Base-by-base conservation (phyloP, 1,284 basidiomycete species). In the Ustilago hordei region DNA sequence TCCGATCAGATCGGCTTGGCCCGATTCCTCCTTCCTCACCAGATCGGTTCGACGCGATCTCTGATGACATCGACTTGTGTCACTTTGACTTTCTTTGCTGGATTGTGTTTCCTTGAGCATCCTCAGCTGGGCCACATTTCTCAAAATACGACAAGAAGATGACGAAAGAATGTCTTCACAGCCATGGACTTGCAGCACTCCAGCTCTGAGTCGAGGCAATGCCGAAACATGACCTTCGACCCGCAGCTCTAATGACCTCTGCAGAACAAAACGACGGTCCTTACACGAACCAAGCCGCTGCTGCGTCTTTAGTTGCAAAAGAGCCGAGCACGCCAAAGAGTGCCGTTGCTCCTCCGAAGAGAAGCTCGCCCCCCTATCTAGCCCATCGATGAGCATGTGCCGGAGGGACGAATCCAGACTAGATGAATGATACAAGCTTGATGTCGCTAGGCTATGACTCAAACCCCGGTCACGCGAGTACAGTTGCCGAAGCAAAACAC, bases 381-480 rank as follows among this genome's bases (percentile, higher is more conserved):
- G 48, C 57, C 19, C 43, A 59, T 43, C 43, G 45, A 23, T 35
- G 45, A 34, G 45, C 38, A 28, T 43, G 55, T 41, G 31, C 41
- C 55, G 55, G 63, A 55, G 36, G 50, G 50, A 41, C 62, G 70
- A 68, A 73, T 69, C 71, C 59, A 60, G 59, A 59, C 71, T 62
- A 68, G 50, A 69, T 67, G 64, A 70, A 75, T 38, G 61, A 71
- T 23, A 43, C 56, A 12, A 56, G 56, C n/a, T 71, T 75, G 71
- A 38, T 78, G 48, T 78, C 50, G 75, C 75, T 73, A 69, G 65
- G 75, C 75, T 78, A 78, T 78, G 75, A 78, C 75, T 78, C 75
- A 78, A 78, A 78, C 75, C 60, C 75, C 75, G 75, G 75, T 69
- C 71, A 78, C 75, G 75, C 65, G 68, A 71, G 55, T 41, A 47